These are phyloP conservation scores for Zymoseptoria passerinii DNA, from an alignment of 2,329 filamentous ascomycete genomes.

Conservation along the genomic window DNA sequence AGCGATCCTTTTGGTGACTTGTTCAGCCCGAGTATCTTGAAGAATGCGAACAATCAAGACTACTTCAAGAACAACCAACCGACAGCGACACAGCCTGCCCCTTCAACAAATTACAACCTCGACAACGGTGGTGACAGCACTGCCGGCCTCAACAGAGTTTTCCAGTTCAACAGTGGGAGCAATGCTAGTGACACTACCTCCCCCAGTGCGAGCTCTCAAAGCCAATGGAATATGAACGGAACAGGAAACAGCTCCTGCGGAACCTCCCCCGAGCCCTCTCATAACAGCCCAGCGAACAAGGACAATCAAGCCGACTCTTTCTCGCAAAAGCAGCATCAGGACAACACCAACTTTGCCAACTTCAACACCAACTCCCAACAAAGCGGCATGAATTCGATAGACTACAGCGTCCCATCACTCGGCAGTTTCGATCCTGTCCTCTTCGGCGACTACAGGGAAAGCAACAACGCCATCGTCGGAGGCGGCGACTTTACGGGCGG, in stretches of 20 bases:
- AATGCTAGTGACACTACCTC: constrained; percentile 42
- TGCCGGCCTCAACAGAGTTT: constrained; percentile 38
- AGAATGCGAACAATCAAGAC: constrained; percentile 33
- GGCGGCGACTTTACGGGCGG: constrained; percentile 66
- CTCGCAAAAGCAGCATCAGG: constrained; percentile 49
- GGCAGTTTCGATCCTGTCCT: constrained; percentile 82
- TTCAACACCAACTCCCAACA: constrained; percentile 8
- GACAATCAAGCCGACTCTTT: constrained; percentile 33
- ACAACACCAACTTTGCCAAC: constrained; percentile 14
- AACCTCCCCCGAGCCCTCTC: constrained; percentile 68
- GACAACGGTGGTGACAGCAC: constrained; percentile 36
- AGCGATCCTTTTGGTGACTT: constrained; percentile 44
- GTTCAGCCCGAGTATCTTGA: constrained; percentile 50
- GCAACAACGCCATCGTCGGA: constrained; percentile 69
- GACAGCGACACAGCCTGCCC: constrained; percentile 13
- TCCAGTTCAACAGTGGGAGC: constrained; percentile 43
- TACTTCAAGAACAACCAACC: constrained; percentile 22
- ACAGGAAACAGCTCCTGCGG: constrained; percentile 60
- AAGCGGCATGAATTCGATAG: constrained; percentile 13
- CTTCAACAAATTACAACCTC: constrained; percentile 14
- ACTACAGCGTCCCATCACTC: constrained; percentile 35
- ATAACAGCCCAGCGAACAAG: constrained; percentile 59
- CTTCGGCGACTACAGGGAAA: constrained; percentile 86
- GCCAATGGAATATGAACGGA: constrained; percentile 44
- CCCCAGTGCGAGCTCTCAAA: constrained; percentile 44